Conservation (phyloP, 2,329 filamentous ascomycete genomes). For the Gnomoniopsis sp. region DNA sequence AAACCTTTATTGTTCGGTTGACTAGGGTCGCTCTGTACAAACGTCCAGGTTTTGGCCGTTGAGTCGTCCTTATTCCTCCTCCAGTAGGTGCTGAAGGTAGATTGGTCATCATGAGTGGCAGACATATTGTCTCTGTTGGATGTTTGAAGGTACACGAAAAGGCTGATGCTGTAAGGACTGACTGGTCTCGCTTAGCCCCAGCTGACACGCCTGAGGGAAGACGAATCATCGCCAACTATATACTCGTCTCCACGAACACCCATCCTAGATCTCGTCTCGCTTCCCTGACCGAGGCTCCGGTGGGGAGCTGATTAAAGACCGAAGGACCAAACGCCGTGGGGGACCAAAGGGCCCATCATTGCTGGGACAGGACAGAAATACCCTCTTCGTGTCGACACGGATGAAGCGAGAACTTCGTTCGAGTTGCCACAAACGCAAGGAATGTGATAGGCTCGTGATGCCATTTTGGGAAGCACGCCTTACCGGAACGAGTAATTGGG, state of each 20-base stretch:
- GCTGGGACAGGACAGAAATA: neutral
- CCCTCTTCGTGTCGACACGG: neutral
- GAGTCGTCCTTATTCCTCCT: constrained; percentile 39
- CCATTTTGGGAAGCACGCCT: neutral
- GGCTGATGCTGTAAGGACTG: neutral
- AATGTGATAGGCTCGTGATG: neutral
- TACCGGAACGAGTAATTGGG: constrained; percentile 2
- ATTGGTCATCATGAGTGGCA: constrained; percentile 26
- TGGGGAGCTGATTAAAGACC: neutral
- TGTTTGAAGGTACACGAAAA: neutral
- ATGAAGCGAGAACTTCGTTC: neutral
- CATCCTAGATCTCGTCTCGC: neutral
- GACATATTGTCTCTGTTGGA: neutral
- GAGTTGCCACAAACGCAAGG: neutral
- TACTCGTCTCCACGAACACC: neutral
- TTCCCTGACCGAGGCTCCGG: neutral
- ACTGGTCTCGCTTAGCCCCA: neutral
- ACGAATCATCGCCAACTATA: neutral
- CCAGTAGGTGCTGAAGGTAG: constrained; percentile 48
- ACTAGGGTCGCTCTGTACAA: constrained; percentile 30
- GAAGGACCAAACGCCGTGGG: neutral
- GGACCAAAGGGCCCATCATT: neutral
- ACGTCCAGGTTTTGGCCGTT: constrained; percentile 31
- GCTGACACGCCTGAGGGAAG: neutral
- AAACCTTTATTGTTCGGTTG: constrained; percentile 23